Evolutionary conservation across 805 yeast genomes (phyloP).

Genomic region (Dipodascus geniculatus): DNA sequence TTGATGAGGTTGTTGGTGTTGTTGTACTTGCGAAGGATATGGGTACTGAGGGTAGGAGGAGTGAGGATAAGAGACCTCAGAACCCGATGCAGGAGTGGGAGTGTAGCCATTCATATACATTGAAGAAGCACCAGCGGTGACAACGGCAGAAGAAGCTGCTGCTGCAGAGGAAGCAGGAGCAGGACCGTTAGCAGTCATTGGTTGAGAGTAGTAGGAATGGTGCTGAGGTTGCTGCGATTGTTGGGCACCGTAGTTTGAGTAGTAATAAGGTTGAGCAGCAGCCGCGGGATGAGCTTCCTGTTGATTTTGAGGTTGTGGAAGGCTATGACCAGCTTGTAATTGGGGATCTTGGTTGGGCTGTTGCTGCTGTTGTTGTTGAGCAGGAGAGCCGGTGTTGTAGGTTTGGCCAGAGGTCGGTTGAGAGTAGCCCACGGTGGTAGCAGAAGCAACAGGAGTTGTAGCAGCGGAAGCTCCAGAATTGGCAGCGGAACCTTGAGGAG

Average conservation of each 20-base stretch:
- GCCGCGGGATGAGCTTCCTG: neutral
- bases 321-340: neutral
- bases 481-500: neutral
- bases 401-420: neutral
- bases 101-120: neutral
- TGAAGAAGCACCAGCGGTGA: neutral
- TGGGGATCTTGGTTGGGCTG: neutral
- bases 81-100: neutral
- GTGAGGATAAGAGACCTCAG: neutral
- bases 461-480: neutral
- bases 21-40: conserved; percentile 8
- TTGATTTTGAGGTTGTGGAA: neutral
- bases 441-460: neutral
- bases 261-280: neutral
- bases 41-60: conserved; percentile 4
- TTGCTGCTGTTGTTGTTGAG: neutral
- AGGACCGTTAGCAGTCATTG: neutral
- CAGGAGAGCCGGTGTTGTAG: neutral
- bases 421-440: neutral
- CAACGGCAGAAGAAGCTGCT: neutral
- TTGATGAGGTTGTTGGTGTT: conserved; percentile 3
- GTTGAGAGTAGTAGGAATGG: neutral
- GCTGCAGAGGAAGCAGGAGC: neutral
- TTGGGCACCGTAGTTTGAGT: neutral
- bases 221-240: conserved; percentile 1